Evolutionary conservation across 345 rosid species (phyloP).

Genomic region (Citropsis articulata): DNA sequence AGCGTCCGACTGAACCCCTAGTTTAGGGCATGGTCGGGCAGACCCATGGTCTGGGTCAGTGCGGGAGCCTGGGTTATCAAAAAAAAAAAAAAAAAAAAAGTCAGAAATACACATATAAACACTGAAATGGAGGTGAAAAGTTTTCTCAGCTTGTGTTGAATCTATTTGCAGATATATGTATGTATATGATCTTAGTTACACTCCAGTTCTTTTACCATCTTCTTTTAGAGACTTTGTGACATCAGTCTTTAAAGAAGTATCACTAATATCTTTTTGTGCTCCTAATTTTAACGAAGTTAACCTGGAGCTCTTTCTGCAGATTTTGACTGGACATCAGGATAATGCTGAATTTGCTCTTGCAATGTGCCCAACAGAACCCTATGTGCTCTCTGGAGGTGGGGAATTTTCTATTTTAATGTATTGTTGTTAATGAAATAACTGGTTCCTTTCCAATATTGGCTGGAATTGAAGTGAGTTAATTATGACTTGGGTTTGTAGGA

Average conservation of each 20-base stretch:
- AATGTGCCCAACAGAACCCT: conserved; percentile 96
- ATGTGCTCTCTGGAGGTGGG: conserved; percentile 98
- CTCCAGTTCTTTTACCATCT: not conserved
- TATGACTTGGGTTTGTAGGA: not conserved
- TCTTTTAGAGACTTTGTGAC: not conserved
- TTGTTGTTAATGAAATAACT: conserved; percentile 2
- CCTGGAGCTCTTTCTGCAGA: conserved; percentile 42
- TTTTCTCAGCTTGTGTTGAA: not conserved
- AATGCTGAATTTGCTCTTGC: conserved; percentile 99
- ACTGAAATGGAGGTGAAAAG: not conserved
- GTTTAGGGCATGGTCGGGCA: too few relatives aligned
- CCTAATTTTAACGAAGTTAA: not conserved
- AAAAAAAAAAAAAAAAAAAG: not conserved
- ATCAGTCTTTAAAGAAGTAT: not conserved
- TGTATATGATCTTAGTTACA: not conserved
- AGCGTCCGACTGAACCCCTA: too few relatives aligned
- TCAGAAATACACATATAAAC: not conserved
- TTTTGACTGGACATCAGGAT: conserved; percentile 96
- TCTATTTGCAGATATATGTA: not conserved
- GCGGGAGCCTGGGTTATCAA: too few relatives aligned
- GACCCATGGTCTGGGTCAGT: too few relatives aligned
- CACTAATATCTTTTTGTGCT: not conserved
- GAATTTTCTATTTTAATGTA: not conserved
- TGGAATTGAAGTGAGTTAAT: not conserved
- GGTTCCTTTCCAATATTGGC: not conserved